A percentile compares a stretch with the other conserved stretches of the same genome.
phyloP scores from a whole-genome alignment of 139 green algal genomes.

The Asterochloris sp. region DNA sequence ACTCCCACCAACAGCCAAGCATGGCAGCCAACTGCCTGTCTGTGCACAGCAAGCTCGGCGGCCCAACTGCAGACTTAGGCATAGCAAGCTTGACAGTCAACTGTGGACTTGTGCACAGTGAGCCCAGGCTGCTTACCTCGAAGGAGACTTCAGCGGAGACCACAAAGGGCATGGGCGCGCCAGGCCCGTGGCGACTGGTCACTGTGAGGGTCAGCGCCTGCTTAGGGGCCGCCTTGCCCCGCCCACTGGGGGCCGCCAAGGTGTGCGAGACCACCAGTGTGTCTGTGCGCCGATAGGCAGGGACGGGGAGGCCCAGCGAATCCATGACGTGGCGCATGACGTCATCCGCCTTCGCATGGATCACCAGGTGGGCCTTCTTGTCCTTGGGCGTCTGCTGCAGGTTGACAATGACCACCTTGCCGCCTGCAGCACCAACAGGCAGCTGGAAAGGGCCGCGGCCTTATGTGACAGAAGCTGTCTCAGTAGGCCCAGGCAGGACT shows the following conservation, averaged over 20 bases:
- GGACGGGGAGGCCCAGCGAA: constrained; percentile 1
- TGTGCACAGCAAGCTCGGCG: too few relatives aligned
- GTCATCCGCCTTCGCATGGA: constrained; percentile 16
- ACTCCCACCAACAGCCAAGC: too few relatives aligned
- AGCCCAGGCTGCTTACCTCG: neutral
- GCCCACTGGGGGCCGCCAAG: neutral
- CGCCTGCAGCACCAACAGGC: constrained; percentile 35
- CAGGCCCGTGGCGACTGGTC: constrained; percentile 40
- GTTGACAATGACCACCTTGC: constrained; percentile 88
- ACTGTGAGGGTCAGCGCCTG: constrained; percentile 27
- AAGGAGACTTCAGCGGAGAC: constrained; percentile 18
- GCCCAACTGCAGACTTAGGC: neutral
- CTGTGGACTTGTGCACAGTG: neutral
- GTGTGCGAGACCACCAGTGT: neutral
- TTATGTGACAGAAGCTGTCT: too few relatives aligned
- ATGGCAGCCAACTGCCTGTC: too few relatives aligned
- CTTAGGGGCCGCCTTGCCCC: neutral
- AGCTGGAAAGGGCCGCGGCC: neutral
- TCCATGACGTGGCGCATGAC: constrained; percentile 16
- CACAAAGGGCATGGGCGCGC: constrained; percentile 57
- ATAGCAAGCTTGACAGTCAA: too few relatives aligned
- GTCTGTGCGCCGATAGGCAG: constrained; percentile 9
- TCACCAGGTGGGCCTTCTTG: constrained; percentile 22
- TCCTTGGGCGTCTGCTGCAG: constrained; percentile 76
- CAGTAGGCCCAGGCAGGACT: neutral